phyloP scores from a whole-genome alignment of 257 asterid species.

The Handroanthus guayacan region DNA sequence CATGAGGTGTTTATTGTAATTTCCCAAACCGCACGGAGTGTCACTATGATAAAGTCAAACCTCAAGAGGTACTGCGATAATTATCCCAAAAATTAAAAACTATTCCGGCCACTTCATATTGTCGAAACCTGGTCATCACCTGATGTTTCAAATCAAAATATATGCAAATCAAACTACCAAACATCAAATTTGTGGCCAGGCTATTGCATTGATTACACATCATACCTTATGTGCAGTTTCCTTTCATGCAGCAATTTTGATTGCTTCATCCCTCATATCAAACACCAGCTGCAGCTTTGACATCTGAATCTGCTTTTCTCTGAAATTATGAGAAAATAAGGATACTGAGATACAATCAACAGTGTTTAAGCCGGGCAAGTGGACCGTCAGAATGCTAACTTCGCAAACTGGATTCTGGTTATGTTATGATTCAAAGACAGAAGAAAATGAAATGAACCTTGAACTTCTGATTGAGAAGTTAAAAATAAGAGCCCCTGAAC shows the following conservation, averaged over 20 bases:
- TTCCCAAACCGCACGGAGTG: too few relatives aligned
- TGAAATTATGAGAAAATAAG: constrained; percentile 31
- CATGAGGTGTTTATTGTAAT: too few relatives aligned
- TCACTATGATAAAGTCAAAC: too few relatives aligned
- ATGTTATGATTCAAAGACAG: background rate
- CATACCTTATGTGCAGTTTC: constrained; percentile 36
- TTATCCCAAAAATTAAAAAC: background rate
- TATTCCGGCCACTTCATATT: background rate
- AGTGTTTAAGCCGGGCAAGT: constrained; percentile 22
- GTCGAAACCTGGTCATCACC: background rate
- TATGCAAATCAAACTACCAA: background rate
- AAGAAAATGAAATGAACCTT: background rate
- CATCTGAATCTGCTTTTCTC: constrained; percentile 64
- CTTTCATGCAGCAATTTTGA: constrained; percentile 14
- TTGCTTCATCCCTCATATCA: constrained; percentile 39
- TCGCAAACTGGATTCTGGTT: background rate
- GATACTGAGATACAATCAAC: background rate
- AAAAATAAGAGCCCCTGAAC: background rate
- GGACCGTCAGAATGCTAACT: background rate
- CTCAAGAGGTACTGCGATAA: too few relatives aligned
- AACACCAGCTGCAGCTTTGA: constrained; percentile 67
- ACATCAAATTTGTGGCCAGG: background rate
- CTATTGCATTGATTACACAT: constrained; percentile 7
- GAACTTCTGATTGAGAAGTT: background rate
- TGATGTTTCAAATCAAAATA: background rate